Base-by-base conservation (phyloP, 2,329 filamentous ascomycete genomes). In the Nothophaeocryptopus gaeumannii region DNA sequence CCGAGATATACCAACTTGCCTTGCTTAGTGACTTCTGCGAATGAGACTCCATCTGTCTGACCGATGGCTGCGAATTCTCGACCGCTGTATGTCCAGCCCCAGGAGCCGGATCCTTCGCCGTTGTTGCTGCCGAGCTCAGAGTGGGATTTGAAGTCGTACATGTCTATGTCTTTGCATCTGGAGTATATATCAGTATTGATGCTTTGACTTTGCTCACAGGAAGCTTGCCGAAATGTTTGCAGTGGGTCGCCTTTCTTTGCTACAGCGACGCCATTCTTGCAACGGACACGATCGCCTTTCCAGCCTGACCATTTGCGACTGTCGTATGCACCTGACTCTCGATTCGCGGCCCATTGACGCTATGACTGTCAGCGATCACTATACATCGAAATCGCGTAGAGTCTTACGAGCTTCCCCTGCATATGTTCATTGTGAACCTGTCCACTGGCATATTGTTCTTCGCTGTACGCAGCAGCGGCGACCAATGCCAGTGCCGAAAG, bases 31-130 rank as follows among this genome's bases (percentile, higher is more conserved):
- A 81, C 72, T 61, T 81, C 78, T 31, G 74, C 73, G 57, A 81
- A 81, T 2, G 77, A 75, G n/a, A 77, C 72, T 9, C 78, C 78
- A 55, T 81, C 78, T 31, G 72, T 72, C 56, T 81, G 78, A 0
- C 75, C 78, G 51, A 81, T 76, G 47, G 76, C 76, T 38, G 77
- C 71, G 47, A 81, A 80, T 53, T 81, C 78, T 15, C 78, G 76
- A 20, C 77, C 77, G 37, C 74, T 70, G 65, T 12, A 76, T 74
- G 0, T 75, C 78, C 78, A 78, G 79, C 5, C 78, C 78, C 78
- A 80, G 0, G 75, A 78, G 2, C 70, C 72, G 12, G 70, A 73
- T 7, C 73, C 73, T 40, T 72, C 68, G 30, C 70, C 72, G 14
- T 58, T 64, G 16, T 59, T 65, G 55, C 75, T 78, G 5, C 79